Evolutionary conservation across 2,329 filamentous ascomycete genomes (phyloP).

Genomic region (Fusarium concolor): DNA sequence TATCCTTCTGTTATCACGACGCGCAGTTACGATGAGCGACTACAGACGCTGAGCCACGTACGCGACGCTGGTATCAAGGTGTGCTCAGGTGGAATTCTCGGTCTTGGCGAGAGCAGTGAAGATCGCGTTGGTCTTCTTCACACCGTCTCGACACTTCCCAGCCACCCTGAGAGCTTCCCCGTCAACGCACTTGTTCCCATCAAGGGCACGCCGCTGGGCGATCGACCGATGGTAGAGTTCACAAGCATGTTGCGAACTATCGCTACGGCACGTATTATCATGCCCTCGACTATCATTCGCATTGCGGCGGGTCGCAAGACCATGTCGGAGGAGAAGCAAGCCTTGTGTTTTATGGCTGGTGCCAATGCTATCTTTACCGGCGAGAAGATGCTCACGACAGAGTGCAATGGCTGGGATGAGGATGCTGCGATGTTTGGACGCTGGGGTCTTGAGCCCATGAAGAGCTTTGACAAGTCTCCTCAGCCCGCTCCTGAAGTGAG

Average conservation of each 20-base stretch:
- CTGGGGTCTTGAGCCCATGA: slow-evolving; percentile 87
- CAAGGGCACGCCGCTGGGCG: slow-evolving; percentile 86
- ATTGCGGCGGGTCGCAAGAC: slow-evolving; percentile 87
- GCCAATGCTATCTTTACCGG: slow-evolving; percentile 96
- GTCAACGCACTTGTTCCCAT: slow-evolving; percentile 93
- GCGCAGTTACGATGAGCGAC: slow-evolving; percentile 85
- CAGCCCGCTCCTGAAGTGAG: slow-evolving; percentile 43
- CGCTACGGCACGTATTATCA: slow-evolving; percentile 83
- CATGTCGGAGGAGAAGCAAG: slow-evolving; percentile 89
- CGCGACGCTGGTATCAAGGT: slow-evolving; percentile 89
- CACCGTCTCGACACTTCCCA: slow-evolving; percentile 82
- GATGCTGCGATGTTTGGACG: slow-evolving; percentile 84
- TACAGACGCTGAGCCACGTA: slow-evolving; percentile 82
- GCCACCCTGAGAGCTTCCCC: slow-evolving; percentile 89
- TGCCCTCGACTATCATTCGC: slow-evolving; percentile 87
- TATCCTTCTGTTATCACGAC: slow-evolving; percentile 90
- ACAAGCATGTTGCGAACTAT: slow-evolving; percentile 84
- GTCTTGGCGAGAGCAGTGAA: slow-evolving; percentile 80
- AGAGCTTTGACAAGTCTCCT: slow-evolving; percentile 57
- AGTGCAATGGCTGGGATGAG: slow-evolving; percentile 91
- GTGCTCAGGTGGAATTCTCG: slow-evolving; percentile 89
- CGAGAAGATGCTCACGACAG: slow-evolving; percentile 95
- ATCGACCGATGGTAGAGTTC: slow-evolving; percentile 78
- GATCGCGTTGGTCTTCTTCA: slow-evolving; percentile 87
- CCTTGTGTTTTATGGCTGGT: slow-evolving; percentile 88